Conservation (phyloP, 116 monocot genomes). For the Cymodocea nodosa region DNA sequence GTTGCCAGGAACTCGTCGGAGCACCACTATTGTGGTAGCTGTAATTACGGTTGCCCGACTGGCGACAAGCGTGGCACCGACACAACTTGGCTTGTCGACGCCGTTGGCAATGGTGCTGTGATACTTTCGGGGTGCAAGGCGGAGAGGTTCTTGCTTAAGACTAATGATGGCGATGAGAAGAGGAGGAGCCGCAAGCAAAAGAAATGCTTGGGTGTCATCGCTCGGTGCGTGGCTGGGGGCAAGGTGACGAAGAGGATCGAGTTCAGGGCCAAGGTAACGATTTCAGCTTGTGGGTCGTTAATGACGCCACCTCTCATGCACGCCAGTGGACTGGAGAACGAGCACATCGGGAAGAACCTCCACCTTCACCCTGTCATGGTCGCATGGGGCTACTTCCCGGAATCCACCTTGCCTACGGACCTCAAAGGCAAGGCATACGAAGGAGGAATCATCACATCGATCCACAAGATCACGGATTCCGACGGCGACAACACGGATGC, state of each 20-base stretch:
- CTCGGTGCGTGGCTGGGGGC: conserved; percentile 14
- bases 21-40: conserved; percentile 67
- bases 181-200: conserved; percentile 23
- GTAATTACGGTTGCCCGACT: conserved; percentile 54
- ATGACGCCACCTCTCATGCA: conserved; percentile 57
- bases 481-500: conserved; percentile 5
- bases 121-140: conserved; percentile 73
- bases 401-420: conserved; percentile 22
- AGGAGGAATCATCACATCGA: conserved; percentile 84
- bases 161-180: conserved; percentile 1
- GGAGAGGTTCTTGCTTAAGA: conserved; percentile 48
- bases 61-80: conserved; percentile 82
- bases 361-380: conserved; percentile 65
- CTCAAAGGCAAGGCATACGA: conserved; percentile 48
- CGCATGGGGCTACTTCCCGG: conserved; percentile 92
- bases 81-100: conserved; percentile 91
- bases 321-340: conserved; percentile 62
- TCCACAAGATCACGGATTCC: conserved; percentile 39
- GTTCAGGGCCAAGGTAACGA: conserved; percentile 49
- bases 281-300: conserved; percentile 83
- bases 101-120: conserved; percentile 58
- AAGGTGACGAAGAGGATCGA: conserved; percentile 23
- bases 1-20: conserved; percentile 57
- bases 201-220: conserved; percentile 53
- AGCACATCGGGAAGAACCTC: conserved; percentile 72